Percentiles rank a stretch among this genome's conserved stretches.
Evolutionary conservation across 2,329 filamentous ascomycete genomes (phyloP).

Genomic region (Cladosporium halotolerans): DNA sequence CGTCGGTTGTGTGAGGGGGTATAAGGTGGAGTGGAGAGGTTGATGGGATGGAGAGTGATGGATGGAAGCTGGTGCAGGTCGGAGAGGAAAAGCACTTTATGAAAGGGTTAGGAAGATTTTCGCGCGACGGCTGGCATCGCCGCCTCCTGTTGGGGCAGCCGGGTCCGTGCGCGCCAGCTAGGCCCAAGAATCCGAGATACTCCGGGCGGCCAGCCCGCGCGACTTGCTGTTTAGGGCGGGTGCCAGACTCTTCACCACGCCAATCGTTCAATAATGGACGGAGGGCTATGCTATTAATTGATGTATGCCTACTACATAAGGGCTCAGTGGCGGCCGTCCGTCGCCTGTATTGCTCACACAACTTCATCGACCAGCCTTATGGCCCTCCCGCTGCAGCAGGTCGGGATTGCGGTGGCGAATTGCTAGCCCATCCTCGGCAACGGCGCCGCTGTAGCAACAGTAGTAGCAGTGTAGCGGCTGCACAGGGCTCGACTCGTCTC

Average conservation of each 20-base stretch:
- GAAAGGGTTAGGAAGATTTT: conserved; percentile 4
- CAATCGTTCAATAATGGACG: too few relatives aligned
- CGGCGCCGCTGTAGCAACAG: conserved; percentile 8
- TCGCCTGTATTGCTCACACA: too few relatives aligned
- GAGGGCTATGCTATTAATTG: too few relatives aligned
- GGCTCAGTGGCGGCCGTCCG: too few relatives aligned
- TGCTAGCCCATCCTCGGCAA: conserved; percentile 7
- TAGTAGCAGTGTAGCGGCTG: not conserved
- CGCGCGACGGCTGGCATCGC: not conserved
- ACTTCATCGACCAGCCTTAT: too few relatives aligned
- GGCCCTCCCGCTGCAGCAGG: not conserved
- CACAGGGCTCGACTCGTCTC: not conserved
- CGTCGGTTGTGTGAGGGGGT: conserved; percentile 1
- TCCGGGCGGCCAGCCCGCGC: too few relatives aligned
- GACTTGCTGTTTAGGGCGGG: too few relatives aligned
- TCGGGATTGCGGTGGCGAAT: conserved; percentile 9
- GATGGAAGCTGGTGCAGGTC: not conserved
- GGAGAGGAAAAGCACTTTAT: conserved; percentile 3
- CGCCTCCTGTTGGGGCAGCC: too few relatives aligned
- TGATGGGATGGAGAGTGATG: conserved; percentile 8
- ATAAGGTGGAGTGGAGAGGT: conserved; percentile 8
- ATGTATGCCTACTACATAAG: too few relatives aligned
- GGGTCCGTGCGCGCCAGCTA: too few relatives aligned
- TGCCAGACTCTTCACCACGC: too few relatives aligned
- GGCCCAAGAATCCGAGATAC: too few relatives aligned